Base-by-base conservation (phyloP, 2,329 filamentous ascomycete species). In the Verticillium zaregamsianum region DNA sequence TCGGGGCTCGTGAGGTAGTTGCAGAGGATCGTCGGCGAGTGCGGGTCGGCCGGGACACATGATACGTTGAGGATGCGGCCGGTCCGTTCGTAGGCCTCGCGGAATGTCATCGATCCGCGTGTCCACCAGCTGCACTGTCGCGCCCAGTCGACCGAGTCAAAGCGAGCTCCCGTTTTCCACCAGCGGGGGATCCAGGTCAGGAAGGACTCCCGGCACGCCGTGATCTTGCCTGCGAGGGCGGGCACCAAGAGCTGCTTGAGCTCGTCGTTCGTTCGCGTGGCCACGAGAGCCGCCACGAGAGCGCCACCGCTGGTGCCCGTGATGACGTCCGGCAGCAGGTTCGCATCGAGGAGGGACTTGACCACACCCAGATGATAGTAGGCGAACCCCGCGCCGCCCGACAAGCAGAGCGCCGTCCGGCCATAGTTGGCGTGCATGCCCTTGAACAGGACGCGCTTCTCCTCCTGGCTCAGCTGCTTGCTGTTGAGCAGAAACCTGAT, bases 281-380 rank as follows among this genome's bases (percentile, higher is more conserved):
- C 91, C 2, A 97, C 86, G 8, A 99, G 79, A 0, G 87, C 93
- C 2, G 95, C 95, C 14, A 98, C 88, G 8, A 99, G 80, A 14
- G 95, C 95, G 59, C 95, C 95, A 6, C 95, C 95, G 64, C 93
- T 97, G 2, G 95, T 99, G 12, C 95, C 95, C 0, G 95, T 97
- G 66, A 99, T 97, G 67, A 99, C 94, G 65, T 96, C 90, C 0
- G 95, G 95, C 1, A 99, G 79, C 1, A 96, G 81, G 62, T 90
- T 86, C 14, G 92, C 91, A 69, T 98, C 95, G 6, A 98, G 80
- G 5, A 98, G 82, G 9, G 93, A 94, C 73, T 92, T 94, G 58
- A 95, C 86, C 11, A 99, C 91, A 12, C 95, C 95, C 66, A 97
- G 92, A 73, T 99, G 95, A 73, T 98, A 98, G 73, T 97, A 98